Conservation (phyloP, 352 stramenopile genomes). For the Globisporangium acanthophoron region DNA sequence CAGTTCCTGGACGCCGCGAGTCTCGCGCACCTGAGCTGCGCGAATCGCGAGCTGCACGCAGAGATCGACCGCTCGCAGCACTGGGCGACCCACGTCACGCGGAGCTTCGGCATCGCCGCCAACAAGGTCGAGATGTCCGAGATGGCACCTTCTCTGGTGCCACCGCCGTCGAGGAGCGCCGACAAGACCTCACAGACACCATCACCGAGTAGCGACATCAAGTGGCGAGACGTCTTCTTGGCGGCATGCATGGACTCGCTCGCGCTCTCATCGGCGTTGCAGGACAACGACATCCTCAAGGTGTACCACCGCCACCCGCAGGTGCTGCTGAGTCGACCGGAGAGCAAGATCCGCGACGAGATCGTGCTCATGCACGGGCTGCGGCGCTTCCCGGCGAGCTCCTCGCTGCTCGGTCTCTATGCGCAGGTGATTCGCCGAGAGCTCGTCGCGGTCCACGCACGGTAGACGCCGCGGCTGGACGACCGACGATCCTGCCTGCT, state of each 20-base stretch:
- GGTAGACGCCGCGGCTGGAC: neutral
- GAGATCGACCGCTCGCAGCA: slow-evolving; percentile 25
- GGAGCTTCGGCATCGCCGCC: slow-evolving; percentile 31
- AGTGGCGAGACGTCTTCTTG: slow-evolving; percentile 44
- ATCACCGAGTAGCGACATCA: slow-evolving; percentile 7
- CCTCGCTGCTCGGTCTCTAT: slow-evolving; percentile 42
- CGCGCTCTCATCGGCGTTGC: slow-evolving; percentile 15
- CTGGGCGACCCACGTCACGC: slow-evolving; percentile 37
- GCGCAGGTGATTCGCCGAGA: slow-evolving; percentile 38
- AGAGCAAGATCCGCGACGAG: slow-evolving; percentile 43
- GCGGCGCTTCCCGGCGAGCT: slow-evolving; percentile 37
- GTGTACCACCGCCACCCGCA: slow-evolving; percentile 25
- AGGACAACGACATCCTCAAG: slow-evolving; percentile 28
- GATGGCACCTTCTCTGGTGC: neutral
- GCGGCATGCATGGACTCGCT: slow-evolving; percentile 31
- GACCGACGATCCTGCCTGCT: neutral
- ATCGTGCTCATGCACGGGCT: slow-evolving; percentile 61
- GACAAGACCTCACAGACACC: neutral
- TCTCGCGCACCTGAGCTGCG: slow-evolving; percentile 27
- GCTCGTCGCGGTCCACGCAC: slow-evolving; percentile 14
- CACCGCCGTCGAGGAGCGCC: neutral
- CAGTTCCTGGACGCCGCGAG: slow-evolving; percentile 36
- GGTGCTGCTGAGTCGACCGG: slow-evolving; percentile 23
- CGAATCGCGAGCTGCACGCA: slow-evolving; percentile 27
- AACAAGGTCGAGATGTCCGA: slow-evolving; percentile 16